phyloP scores from a whole-genome alignment of 1,284 basidiomycete species.

The Fomitopsis palustris region DNA sequence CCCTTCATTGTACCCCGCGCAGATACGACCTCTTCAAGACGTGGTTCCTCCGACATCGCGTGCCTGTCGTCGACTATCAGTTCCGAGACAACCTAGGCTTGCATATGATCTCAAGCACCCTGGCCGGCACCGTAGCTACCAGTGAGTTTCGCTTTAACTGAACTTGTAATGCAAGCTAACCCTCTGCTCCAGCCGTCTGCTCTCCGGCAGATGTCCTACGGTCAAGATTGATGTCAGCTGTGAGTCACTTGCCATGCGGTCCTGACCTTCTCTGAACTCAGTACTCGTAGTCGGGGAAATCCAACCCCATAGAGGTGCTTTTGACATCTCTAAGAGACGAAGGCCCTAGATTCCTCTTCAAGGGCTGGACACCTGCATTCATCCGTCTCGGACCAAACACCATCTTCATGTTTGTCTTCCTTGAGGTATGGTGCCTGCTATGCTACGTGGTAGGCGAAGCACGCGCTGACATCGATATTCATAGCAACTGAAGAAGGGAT shows the following conservation, averaged over 20 bases:
- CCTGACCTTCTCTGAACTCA: neutral
- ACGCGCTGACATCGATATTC: neutral
- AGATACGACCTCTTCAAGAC: conserved; percentile 90
- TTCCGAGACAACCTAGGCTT: conserved; percentile 67
- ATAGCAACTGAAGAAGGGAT: conserved; percentile 66
- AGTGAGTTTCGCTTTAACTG: conserved; percentile 43
- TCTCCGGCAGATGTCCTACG: conserved; percentile 87
- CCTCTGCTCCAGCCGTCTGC: conserved; percentile 60
- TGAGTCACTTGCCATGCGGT: conserved; percentile 31
- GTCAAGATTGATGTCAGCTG: conserved; percentile 73
- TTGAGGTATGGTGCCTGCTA: conserved; percentile 50
- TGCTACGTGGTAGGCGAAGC: neutral
- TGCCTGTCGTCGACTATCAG: conserved; percentile 61
- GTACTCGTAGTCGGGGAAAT: conserved; percentile 34
- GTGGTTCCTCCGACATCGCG: conserved; percentile 49
- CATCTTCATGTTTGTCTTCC: conserved; percentile 81
- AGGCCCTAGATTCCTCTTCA: conserved; percentile 83
- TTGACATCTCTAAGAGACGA: conserved; percentile 62
- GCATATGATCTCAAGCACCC: conserved; percentile 61
- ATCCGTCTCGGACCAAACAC: conserved; percentile 83
- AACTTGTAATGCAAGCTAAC: neutral
- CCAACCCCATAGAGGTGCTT: conserved; percentile 48
- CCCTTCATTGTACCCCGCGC: conserved; percentile 6
- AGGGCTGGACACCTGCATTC: conserved; percentile 87
- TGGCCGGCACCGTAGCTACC: conserved; percentile 86